Conservation (phyloP, 495 filamentous ascomycete species). For the Tuber melanosporum region DNA sequence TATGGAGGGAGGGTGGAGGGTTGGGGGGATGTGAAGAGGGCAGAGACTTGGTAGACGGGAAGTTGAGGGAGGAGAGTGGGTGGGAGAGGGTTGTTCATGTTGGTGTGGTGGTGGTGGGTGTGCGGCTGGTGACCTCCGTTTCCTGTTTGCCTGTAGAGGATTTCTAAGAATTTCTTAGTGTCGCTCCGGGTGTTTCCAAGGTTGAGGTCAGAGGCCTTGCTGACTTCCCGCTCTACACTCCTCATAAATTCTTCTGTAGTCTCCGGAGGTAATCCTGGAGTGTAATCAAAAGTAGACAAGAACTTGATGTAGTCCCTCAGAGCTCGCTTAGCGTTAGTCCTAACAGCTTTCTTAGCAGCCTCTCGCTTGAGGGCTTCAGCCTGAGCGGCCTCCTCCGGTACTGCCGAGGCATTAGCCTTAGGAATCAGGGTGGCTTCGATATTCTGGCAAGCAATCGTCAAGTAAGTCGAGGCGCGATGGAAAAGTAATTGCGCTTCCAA, state of each 20-base stretch:
- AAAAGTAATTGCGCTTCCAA: constrained; percentile 68
- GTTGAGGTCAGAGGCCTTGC: constrained; percentile 6
- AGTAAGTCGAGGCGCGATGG: constrained; percentile 66
- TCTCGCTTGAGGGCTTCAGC: constrained; percentile 47
- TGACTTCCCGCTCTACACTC: constrained; percentile 51
- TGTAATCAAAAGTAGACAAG: constrained; percentile 67
- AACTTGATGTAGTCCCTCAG: constrained; percentile 63
- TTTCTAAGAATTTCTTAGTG: constrained; percentile 39
- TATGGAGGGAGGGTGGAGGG: constrained; percentile 55
- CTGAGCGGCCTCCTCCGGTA: constrained; percentile 38
- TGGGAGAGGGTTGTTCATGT: constrained; percentile 6
- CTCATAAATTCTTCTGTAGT: constrained; percentile 61
- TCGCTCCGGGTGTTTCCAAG: constrained; percentile 35
- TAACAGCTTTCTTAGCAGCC: constrained; percentile 60
- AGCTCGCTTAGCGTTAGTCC: constrained; percentile 64
- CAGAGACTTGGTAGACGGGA: constrained; percentile 48
- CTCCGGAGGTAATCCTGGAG: constrained; percentile 58
- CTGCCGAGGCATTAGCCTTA: constrained; percentile 12
- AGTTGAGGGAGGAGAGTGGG: constrained; percentile 34
- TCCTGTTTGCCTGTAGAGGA: constrained; percentile 30
- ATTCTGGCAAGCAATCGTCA: constrained; percentile 61
- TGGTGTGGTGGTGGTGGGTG: constrained; percentile 18
- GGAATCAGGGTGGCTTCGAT: constrained; percentile 51
- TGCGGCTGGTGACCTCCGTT: background rate
- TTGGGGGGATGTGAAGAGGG: constrained; percentile 53